Evolutionary conservation across 345 rosid genomes (phyloP), one percentile per base, ranked within the genome.

Genomic region (Brassica rapa): DNA sequence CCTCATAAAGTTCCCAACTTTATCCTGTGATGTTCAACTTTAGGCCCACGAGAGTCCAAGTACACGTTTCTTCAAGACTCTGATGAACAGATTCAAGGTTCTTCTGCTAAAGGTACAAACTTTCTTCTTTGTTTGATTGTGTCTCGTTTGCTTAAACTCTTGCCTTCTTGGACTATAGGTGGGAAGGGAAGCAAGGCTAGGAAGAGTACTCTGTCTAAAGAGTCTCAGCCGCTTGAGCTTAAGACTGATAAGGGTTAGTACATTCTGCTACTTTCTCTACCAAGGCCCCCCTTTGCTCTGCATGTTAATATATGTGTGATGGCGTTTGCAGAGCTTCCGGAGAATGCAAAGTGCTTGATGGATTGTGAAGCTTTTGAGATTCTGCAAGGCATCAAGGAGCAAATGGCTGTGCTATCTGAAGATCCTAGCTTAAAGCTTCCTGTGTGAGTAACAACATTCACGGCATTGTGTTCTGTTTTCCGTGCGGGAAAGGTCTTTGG

Each of bases 381-480:
- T 70, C 85, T 95, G 55, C 83, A 87, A 79, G 91, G 88, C 55
- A 83, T 93, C 80, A 96, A 93, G 85, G 98, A 85, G 56, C 94
- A 90, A 76, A 86, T 95, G 86, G 87, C 82, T 83, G 75, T 80
- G 59, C 74, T 95, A 56, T 95, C 97, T 30, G 87, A 72, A 79
- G 99, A 95, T 81, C 87, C 99, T 35, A 80, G 86, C 8, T 83
- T 94, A 41, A 94, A 89, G 76, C 87, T 92, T 74, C 95, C 98
- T 4, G 82, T 74, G 98, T 92, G 70, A 85, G 96, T 86, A 11
- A 8, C 9, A 25, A 70, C 77, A 55, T 11, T 37, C 25, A 16
- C 56, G 6, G 3, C 55, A 63, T 41, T 63, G 29, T 66, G 16
- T 66, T 27, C 12, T 30, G 7, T 73, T n/a, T 82, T 39, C 5